Evolutionary conservation across 2,329 filamentous ascomycete genomes (phyloP).

Genomic region (Colletotrichum siamense): DNA sequence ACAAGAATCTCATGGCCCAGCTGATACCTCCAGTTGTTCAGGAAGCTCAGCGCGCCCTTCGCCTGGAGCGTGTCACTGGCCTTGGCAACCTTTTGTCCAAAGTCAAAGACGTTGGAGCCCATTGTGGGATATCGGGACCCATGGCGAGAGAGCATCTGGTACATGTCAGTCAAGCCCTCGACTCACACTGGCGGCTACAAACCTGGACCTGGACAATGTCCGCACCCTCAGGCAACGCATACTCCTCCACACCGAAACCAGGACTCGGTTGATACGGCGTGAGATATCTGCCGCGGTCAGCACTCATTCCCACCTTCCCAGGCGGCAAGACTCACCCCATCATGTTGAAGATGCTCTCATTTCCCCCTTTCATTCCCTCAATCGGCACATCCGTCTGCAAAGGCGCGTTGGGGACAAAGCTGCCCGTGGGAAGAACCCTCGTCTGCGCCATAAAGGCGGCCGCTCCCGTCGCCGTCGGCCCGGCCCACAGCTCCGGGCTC

Average conservation of each 20-base stretch:
- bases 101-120: slow-evolving; percentile 57
- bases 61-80: slow-evolving; percentile 59
- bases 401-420: slow-evolving; percentile 72
- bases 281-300: slow-evolving; percentile 47
- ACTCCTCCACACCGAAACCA: slow-evolving; percentile 78
- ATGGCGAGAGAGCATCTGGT: slow-evolving; percentile 73
- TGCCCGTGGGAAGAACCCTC: slow-evolving; percentile 67
- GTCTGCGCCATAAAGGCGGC: slow-evolving; percentile 76
- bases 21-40: slow-evolving; percentile 72
- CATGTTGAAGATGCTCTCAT: slow-evolving; percentile 72
- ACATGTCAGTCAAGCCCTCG: background rate
- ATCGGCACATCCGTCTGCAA: slow-evolving; percentile 76
- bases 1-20: slow-evolving; percentile 76
- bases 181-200: background rate
- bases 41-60: slow-evolving; percentile 65
- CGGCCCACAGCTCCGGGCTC: slow-evolving; percentile 62
- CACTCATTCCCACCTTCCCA: background rate
- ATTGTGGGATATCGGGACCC: slow-evolving; percentile 76
- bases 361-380: slow-evolving; percentile 57
- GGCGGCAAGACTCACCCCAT: slow-evolving; percentile 54
- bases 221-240: slow-evolving; percentile 68
- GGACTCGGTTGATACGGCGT: slow-evolving; percentile 74
- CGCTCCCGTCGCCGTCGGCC: slow-evolving; percentile 73
- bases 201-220: slow-evolving; percentile 71
- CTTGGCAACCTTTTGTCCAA: slow-evolving; percentile 64